Conservation (phyloP, 1,139 yeast genomes). For the Lodderomyces beijingensis region DNA sequence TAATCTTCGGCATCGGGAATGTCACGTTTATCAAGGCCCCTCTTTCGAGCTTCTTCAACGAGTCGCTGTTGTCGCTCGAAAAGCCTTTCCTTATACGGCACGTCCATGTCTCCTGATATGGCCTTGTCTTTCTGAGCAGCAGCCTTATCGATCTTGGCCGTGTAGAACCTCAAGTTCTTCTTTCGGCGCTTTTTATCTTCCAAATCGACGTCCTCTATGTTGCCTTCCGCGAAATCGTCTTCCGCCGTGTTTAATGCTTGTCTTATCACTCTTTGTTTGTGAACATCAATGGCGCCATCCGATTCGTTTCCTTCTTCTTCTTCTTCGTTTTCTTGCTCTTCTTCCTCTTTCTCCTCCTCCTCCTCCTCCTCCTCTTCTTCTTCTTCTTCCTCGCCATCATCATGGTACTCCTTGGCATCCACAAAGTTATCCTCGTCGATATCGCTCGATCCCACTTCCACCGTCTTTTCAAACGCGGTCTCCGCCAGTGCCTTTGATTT, state of each 20-base stretch:
- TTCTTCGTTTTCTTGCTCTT: constrained; percentile 13
- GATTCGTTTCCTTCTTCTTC: constrained; percentile 13
- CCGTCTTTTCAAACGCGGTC: constrained; percentile 14
- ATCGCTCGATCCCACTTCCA: constrained; percentile 18
- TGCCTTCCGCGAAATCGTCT: constrained; percentile 60
- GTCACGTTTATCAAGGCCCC: constrained; percentile 58
- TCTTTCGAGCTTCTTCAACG: constrained; percentile 79
- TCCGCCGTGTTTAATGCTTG: constrained; percentile 20
- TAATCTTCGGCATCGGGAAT: constrained; percentile 21
- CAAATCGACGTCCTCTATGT: constrained; percentile 69
- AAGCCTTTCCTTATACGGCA: constrained; percentile 88
- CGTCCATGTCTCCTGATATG: constrained; percentile 79
- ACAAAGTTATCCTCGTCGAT: constrained; percentile 26
- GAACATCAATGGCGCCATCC: constrained; percentile 42
- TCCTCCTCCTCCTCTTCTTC: constrained; percentile 18
- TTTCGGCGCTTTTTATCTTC: constrained; percentile 84
- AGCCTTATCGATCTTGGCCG: constrained; percentile 91
- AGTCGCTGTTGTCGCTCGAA: constrained; percentile 87
- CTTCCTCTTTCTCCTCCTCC: constrained; percentile 15
- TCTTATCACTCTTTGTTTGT: constrained; percentile 44
- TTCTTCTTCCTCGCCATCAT: constrained; percentile 8
- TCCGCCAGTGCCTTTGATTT: constrained; percentile 6
- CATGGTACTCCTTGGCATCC: constrained; percentile 22
- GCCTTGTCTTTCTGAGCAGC: constrained; percentile 51
- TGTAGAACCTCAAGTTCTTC: constrained; percentile 87